Conservation (phyloP, 2,329 filamentous ascomycete species). For the Venturia effusa region DNA sequence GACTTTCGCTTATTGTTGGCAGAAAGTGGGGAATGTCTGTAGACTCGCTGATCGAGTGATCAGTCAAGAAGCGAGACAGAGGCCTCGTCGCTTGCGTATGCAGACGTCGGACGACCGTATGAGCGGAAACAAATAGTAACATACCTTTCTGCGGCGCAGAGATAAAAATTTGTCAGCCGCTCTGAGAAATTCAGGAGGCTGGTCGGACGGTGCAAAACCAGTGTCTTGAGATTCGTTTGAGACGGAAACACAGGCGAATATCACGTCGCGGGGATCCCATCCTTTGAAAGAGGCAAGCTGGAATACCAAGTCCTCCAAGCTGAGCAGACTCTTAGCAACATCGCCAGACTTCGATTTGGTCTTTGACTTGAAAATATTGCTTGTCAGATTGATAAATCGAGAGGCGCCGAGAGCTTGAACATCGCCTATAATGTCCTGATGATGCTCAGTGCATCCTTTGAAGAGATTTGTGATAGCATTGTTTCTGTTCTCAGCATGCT, state of each 20-base stretch:
- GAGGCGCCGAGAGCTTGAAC: not conserved
- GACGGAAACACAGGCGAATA: not conserved
- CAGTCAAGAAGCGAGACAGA: no score
- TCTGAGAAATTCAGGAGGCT: not conserved
- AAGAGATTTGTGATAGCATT: not conserved
- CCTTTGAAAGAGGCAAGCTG: not conserved
- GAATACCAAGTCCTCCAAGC: not conserved
- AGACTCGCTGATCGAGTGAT: no score
- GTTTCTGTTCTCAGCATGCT: not conserved
- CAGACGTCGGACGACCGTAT: no score
- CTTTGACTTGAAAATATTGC: conserved; percentile 2
- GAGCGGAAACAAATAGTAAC: not conserved
- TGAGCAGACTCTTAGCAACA: not conserved
- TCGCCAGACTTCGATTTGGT: not conserved
- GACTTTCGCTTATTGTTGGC: no score
- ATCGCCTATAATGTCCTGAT: not conserved
- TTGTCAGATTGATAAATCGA: conserved; percentile 2
- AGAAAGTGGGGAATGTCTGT: no score
- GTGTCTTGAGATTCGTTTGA: not conserved
- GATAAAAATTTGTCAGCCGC: not conserved
- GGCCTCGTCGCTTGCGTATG: no score
- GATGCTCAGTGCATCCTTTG: not conserved
- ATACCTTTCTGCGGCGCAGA: not conserved
- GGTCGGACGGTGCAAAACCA: not conserved
- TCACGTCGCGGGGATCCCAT: not conserved